A percentile compares a stretch with the other conserved stretches of the same genome.
Conservation (phyloP, 1,284 basidiomycete species). For the Polyporus tsugae region DNA sequence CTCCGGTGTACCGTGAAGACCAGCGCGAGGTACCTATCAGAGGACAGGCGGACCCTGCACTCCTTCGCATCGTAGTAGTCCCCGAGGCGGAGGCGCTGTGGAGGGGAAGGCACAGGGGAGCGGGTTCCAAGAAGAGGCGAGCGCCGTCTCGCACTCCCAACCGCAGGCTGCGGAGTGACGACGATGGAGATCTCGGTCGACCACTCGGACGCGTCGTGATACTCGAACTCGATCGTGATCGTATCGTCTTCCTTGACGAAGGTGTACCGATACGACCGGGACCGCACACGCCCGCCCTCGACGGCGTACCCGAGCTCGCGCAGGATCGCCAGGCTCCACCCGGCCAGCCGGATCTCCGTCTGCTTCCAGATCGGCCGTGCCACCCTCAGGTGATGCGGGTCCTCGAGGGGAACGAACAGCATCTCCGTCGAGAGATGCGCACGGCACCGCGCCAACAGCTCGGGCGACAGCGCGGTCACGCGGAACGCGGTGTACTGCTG, state of each 20-base stretch:
- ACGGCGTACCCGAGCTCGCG: constrained; percentile 5
- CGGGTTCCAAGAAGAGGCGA: background rate
- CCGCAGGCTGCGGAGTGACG: background rate
- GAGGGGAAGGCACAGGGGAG: background rate
- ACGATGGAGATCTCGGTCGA: constrained; percentile 3
- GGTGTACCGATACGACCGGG: background rate
- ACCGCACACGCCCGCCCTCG: background rate
- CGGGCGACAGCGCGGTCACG: constrained; percentile 11
- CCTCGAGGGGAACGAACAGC: constrained; percentile 4
- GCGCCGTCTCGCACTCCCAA: background rate
- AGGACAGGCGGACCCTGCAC: constrained; percentile 1
- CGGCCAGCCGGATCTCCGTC: background rate
- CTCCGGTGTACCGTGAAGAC: constrained; percentile 2
- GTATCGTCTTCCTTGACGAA: background rate
- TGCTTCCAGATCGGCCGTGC: constrained; percentile 7
- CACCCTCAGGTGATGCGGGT: background rate
- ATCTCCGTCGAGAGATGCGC: constrained; percentile 1
- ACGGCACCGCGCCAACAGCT: constrained; percentile 4
- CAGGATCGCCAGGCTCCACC: constrained; percentile 6
- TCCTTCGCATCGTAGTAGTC: constrained; percentile 7
- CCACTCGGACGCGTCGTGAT: constrained; percentile 4
- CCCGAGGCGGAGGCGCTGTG: background rate
- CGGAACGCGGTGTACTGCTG: background rate
- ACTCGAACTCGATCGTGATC: constrained; percentile 5
- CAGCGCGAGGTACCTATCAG: background rate